Percentiles rank a stretch among this genome's conserved stretches.
Conservation (phyloP, 352 stramenopile species). For the Pythium plurisporium region DNA sequence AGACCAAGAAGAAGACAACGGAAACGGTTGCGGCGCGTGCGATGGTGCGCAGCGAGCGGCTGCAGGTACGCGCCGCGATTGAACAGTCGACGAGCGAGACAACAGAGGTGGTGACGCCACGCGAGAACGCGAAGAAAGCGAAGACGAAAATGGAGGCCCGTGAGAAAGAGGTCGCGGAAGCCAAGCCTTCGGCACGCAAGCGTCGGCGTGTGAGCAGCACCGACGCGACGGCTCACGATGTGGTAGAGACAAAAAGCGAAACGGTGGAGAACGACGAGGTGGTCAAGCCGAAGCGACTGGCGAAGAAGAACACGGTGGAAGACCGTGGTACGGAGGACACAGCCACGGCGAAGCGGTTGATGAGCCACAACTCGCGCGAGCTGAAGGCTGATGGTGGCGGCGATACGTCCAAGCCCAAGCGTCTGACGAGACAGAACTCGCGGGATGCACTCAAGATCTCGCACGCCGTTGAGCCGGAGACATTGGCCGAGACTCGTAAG, state of each 20-base stretch:
- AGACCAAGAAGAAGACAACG: neutral
- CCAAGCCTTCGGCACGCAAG: neutral
- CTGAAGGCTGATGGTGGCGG: too few species aligned
- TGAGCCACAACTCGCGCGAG: too few species aligned
- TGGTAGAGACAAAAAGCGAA: too few species aligned
- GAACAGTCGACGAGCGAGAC: slow-evolving; percentile 5
- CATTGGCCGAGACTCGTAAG: neutral
- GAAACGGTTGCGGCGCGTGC: neutral
- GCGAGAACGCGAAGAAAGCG: neutral
- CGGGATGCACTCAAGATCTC: neutral
- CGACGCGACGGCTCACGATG: neutral
- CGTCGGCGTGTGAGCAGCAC: neutral
- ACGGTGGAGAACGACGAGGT: too few species aligned
- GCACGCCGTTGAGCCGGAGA: neutral
- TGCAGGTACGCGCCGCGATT: slow-evolving; percentile 14
- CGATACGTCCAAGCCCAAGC: slow-evolving; percentile 1
- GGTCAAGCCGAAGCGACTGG: too few species aligned
- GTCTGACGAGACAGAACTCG: slow-evolving; percentile 1
- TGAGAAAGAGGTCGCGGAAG: neutral
- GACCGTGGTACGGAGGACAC: neutral
- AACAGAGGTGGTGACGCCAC: neutral
- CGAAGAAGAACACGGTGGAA: neutral
- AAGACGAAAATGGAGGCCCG: neutral
- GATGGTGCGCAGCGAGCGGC: slow-evolving; percentile 19
- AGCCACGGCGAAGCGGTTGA: slow-evolving; percentile 5